Conservation (phyloP, 495 filamentous ascomycete species). For the Tuber indicum region DNA sequence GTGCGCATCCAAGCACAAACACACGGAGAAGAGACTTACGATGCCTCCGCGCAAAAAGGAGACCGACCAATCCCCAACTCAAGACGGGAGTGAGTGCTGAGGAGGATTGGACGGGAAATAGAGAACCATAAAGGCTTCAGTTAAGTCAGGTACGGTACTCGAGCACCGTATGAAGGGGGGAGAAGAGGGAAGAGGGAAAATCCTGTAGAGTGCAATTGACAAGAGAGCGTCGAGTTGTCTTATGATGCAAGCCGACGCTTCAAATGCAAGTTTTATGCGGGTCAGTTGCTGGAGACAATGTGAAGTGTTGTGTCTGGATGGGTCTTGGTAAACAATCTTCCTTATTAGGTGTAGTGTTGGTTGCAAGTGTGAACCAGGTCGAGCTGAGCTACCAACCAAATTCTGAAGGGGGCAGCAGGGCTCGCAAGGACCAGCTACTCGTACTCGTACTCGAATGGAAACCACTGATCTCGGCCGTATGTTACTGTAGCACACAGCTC, state of each 20-base stretch:
- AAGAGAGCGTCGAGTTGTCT: background rate
- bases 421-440: background rate
- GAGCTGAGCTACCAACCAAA: background rate
- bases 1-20: background rate
- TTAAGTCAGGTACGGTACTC: background rate
- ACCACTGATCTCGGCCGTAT: background rate
- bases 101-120: background rate
- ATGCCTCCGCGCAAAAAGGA: background rate
- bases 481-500: too few species aligned
- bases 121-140: background rate
- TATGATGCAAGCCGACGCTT: background rate
- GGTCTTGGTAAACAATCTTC: constrained; percentile 36
- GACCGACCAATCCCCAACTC: background rate
- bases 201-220: background rate
- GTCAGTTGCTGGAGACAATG: constrained; percentile 21
- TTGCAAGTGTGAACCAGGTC: background rate
- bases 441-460: background rate
- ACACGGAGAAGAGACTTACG: background rate
- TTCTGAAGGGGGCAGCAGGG: background rate
- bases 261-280: constrained; percentile 20
- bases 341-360: constrained; percentile 10
- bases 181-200: background rate
- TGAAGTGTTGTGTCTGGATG: constrained; percentile 23
- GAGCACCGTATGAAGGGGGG: background rate
- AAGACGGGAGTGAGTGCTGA: background rate